A percentile compares a stretch with the other conserved stretches of the same genome.
Conservation (phyloP, 148 eudicot genomes). For the Vaccinium darrowii region DNA sequence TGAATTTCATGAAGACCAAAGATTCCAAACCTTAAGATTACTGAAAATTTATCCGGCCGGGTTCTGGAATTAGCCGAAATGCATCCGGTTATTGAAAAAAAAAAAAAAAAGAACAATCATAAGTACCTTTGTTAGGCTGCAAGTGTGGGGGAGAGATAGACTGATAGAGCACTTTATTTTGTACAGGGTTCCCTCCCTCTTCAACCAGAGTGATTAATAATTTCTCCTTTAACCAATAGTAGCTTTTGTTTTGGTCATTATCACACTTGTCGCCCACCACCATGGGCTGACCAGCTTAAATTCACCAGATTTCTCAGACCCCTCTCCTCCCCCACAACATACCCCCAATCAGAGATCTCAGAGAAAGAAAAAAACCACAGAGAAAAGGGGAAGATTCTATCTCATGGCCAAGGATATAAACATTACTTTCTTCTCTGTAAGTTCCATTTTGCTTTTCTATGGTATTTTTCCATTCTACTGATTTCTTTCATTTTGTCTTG, state of each 20-base stretch:
- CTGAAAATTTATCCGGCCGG: too few species aligned
- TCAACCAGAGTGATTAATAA: constrained; percentile 24
- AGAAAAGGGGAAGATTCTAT: constrained; percentile 1
- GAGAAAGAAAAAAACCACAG: not conserved
- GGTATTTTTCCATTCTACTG: not conserved
- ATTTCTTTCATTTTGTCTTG: not conserved
- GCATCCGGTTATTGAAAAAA: too few species aligned
- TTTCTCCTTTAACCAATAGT: too few species aligned
- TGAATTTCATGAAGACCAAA: too few species aligned
- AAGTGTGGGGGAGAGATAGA: constrained; percentile 8
- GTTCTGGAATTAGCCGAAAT: too few species aligned
- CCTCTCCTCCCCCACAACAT: constrained; percentile 42
- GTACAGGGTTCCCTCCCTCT: constrained; percentile 65
- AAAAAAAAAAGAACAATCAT: too few species aligned
- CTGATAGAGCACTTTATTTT: constrained; percentile 53
- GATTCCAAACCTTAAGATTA: too few species aligned
- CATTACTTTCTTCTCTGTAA: constrained; percentile 10
- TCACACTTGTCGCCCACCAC: constrained; percentile 49
- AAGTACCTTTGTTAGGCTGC: not conserved
- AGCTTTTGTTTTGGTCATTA: constrained; percentile 45
- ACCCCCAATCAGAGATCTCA: constrained; percentile 18
- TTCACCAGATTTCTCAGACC: constrained; percentile 31
- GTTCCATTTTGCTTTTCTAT: not conserved
- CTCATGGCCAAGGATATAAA: not conserved
- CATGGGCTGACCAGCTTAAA: constrained; percentile 40